Percentiles rank a stretch among this genome's conserved stretches.
phyloP scores from a whole-genome alignment of 768 basidiomycete species.

The Kwoniella dendrophila region DNA sequence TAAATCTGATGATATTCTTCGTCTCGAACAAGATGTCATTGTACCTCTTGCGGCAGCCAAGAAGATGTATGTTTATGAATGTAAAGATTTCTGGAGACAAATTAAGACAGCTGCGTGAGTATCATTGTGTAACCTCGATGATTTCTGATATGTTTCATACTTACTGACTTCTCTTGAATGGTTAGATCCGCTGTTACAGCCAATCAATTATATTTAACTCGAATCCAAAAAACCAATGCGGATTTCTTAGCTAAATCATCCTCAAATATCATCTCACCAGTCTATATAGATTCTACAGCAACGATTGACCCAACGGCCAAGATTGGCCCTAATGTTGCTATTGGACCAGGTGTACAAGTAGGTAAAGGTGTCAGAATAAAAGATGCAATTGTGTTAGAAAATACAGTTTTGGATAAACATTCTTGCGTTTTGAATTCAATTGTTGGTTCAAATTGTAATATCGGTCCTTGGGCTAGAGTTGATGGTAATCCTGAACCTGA shows the following conservation, averaged over 20 bases:
- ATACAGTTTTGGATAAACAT: conserved; percentile 56
- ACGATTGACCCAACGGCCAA: conserved; percentile 57
- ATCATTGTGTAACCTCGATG: too few relatives aligned
- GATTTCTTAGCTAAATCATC: conserved; percentile 52
- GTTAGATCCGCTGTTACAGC: conserved; percentile 59
- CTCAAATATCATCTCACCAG: conserved; percentile 56
- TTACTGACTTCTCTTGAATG: background rate
- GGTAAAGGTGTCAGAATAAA: conserved; percentile 57
- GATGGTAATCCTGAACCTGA: conserved; percentile 56
- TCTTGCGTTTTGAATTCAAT: conserved; percentile 57
- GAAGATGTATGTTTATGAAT: conserved; percentile 59
- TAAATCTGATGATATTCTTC: conserved; percentile 57
- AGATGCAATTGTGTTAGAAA: conserved; percentile 58
- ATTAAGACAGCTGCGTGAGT: conserved; percentile 59
- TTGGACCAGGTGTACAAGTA: conserved; percentile 55
- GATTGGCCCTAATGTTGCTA: conserved; percentile 59
- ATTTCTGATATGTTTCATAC: background rate
- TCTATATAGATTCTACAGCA: conserved; percentile 58
- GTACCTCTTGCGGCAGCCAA: conserved; percentile 56
- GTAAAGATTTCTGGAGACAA: conserved; percentile 58
- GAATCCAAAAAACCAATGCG: conserved; percentile 56
- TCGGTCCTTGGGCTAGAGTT: conserved; percentile 59
- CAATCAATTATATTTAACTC: conserved; percentile 57
- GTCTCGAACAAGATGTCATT: conserved; percentile 60
- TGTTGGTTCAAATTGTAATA: conserved; percentile 57